phyloP scores from a whole-genome alignment of 2,329 filamentous ascomycete genomes.

The Colletotrichum acutatum region DNA sequence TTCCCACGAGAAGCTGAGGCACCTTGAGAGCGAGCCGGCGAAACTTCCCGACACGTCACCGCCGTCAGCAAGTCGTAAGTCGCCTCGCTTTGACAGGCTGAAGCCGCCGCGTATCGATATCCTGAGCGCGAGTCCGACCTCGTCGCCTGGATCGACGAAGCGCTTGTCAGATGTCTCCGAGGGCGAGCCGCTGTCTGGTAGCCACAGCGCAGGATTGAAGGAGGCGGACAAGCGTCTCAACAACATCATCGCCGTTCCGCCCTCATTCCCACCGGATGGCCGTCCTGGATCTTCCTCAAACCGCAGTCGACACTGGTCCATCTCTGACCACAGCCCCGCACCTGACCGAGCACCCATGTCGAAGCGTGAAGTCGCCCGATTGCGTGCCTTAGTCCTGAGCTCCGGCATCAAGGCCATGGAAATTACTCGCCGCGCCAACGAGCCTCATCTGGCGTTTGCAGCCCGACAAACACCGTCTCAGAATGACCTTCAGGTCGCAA shows the following conservation, averaged over 20 bases:
- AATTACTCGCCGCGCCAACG: constrained; percentile 74
- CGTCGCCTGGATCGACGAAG: constrained; percentile 44
- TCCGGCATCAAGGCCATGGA: constrained; percentile 92
- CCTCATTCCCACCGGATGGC: constrained; percentile 34
- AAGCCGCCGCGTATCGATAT: constrained; percentile 63
- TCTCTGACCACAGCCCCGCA: constrained; percentile 55
- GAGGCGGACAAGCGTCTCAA: constrained; percentile 50
- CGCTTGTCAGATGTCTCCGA: constrained; percentile 52
- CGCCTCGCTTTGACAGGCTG: constrained; percentile 58
- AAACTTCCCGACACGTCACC: background rate
- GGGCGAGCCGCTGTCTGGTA: constrained; percentile 47
- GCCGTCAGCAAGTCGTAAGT: constrained; percentile 50
- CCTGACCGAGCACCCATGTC: constrained; percentile 59
- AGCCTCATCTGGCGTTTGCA: constrained; percentile 44
- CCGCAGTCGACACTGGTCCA: constrained; percentile 60
- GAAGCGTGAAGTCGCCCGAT: constrained; percentile 82
- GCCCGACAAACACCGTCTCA: constrained; percentile 2
- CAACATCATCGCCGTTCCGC: constrained; percentile 43
- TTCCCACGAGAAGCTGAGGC: constrained; percentile 33
- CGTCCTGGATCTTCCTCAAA: constrained; percentile 37
- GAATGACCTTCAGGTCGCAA: constrained; percentile 43
- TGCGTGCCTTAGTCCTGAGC: constrained; percentile 79
- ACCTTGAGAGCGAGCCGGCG: constrained; percentile 15
- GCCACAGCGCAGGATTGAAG: constrained; percentile 43
- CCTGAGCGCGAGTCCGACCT: constrained; percentile 52